Evolutionary conservation across 345 rosid species (phyloP).

Genomic region (Eucalyptus curtisii): DNA sequence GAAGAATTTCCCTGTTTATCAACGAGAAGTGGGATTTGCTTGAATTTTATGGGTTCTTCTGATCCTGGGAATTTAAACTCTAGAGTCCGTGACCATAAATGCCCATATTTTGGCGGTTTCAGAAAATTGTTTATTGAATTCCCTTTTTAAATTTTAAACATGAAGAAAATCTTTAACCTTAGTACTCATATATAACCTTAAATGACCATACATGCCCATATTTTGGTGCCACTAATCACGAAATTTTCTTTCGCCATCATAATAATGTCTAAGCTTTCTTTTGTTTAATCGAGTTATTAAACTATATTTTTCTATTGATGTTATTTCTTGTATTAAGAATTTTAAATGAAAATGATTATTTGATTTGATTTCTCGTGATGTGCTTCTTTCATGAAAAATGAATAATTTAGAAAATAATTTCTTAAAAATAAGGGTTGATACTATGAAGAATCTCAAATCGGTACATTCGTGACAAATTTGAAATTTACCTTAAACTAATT

Average conservation of each 20-base stretch:
- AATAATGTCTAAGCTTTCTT: not conserved
- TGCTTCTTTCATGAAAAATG: not conserved
- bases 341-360: not conserved
- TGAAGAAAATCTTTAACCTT: not conserved
- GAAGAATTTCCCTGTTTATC: not conserved
- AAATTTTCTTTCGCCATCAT: not conserved
- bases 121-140: not conserved
- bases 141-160: not conserved
- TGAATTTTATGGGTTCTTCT: not conserved
- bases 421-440: no score
- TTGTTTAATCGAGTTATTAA: not conserved
- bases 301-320: not conserved
- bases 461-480: no score
- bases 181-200: not conserved
- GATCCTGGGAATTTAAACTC: not conserved
- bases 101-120: not conserved
- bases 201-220: not conserved
- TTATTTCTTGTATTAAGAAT: not conserved
- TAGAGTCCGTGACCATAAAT: not conserved
- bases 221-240: not conserved
- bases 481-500: no score
- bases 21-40: not conserved
- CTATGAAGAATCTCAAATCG: rapidly evolving
- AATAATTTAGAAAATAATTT: not conserved
- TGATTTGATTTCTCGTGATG: not conserved